Base-by-base conservation (phyloP, 176 grass and related monocot genomes). In the Musa acuminata region DNA sequence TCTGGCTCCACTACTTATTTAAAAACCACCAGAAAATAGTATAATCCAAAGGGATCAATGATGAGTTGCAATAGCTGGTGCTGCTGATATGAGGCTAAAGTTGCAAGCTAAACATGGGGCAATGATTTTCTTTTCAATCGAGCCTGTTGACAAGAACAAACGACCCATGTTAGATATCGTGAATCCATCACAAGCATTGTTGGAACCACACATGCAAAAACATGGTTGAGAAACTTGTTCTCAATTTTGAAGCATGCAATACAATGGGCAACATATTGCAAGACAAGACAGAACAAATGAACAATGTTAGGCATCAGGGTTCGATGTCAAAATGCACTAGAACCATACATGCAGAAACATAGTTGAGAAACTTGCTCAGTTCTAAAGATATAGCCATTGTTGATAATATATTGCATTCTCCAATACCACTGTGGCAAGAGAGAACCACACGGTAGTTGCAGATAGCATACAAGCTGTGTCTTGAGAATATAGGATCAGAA, bases 1-100 rank as follows among this genome's bases (percentile, higher is more conserved):
- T 9, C 52, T 81, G 21, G 77, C 70, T 81, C 75, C 72, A 59
- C 35, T 80, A 57, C 83, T 49, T 66, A 52, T 75, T 72, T 20
- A 27, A 9, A 66, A 22, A 27, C 20, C 1, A 66, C 26, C 8
- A 11, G 4, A 66, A 66, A 26, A 12, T 27, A 66, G 21, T 66
- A 27, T 27, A 9, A 66, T 66, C 11, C 8, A 66, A 20, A 66
- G 8, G 22, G 64, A 13, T 66, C 64, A 66, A 29, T 26, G 8
- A 3, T 66, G 25, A 66, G 3, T 26, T 66, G 11, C 10, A 66
- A 66, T n/a, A 57, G 55, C 9, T 66, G 8, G 64, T 9, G 26
- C 2, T 26, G 21, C 10, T 22, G 12, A 6, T 27, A 3, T 26
- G 25, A 26, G n/a, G 13, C 64, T 66, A 22, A 66, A 66, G 23